Evolutionary conservation across 2,329 filamentous ascomycete genomes (phyloP).

Genomic region (Amylocarpus encephaloides): DNA sequence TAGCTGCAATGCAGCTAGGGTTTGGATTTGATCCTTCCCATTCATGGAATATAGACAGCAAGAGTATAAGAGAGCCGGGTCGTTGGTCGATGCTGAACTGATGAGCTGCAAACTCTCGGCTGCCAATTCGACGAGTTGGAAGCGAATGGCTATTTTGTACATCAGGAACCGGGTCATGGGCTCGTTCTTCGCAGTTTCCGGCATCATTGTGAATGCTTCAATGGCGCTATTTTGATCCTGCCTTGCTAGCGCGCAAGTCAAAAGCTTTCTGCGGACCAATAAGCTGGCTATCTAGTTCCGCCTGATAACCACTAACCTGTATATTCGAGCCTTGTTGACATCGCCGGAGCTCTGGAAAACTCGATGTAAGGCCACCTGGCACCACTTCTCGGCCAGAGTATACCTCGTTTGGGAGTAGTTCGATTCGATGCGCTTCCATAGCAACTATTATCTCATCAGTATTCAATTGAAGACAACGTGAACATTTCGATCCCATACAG

Average conservation of each 20-base stretch:
- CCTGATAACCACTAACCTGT: constrained; percentile 42
- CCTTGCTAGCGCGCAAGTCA: constrained; percentile 60
- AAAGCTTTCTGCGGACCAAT: constrained; percentile 53
- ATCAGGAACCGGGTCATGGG: constrained; percentile 65
- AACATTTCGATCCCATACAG: constrained; percentile 39
- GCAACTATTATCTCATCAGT: constrained; percentile 46
- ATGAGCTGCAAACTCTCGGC: constrained; percentile 57
- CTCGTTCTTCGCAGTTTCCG: constrained; percentile 50
- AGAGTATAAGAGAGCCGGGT: constrained; percentile 65
- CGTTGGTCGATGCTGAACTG: constrained; percentile 43
- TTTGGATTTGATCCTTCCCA: constrained; percentile 53
- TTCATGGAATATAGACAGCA: constrained; percentile 73
- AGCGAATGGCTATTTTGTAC: constrained; percentile 64
- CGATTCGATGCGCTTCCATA: constrained; percentile 74
- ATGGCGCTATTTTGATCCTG: constrained; percentile 49
- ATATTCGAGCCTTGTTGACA: constrained; percentile 60
- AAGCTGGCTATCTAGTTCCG: neutral
- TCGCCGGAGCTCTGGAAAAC: constrained; percentile 61
- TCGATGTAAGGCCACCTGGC: constrained; percentile 57
- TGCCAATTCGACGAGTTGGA: constrained; percentile 52
- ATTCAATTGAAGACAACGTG: constrained; percentile 4
- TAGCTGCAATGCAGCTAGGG: constrained; percentile 51
- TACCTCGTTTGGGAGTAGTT: constrained; percentile 47
- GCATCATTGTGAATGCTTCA: constrained; percentile 52
- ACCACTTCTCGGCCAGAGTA: constrained; percentile 61